Evolutionary conservation across 345 rosid species (phyloP).

Genomic region (Syzygium jambos): DNA sequence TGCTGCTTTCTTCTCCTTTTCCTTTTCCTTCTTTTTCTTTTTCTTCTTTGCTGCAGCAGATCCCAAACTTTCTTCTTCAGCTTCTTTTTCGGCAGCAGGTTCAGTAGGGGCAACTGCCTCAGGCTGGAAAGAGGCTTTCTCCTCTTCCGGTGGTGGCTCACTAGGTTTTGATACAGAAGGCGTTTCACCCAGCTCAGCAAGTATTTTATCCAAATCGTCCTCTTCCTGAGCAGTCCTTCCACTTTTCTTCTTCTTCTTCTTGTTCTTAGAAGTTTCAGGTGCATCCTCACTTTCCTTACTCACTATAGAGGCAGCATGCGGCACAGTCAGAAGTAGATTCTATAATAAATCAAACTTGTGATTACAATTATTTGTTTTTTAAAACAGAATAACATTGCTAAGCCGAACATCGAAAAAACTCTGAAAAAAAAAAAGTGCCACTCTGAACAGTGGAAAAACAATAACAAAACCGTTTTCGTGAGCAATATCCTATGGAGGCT

Average conservation of each 20-base stretch:
- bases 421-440: not conserved
- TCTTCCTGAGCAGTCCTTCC: conserved; percentile 92
- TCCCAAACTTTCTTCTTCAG: conserved; percentile 56
- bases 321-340: not conserved
- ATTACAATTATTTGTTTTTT: not conserved
- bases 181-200: conserved; percentile 75
- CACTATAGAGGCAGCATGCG: not conserved
- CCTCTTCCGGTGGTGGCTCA: conserved; percentile 32
- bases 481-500: not conserved
- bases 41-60: conserved; percentile 87
- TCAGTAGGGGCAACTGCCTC: conserved; percentile 28
- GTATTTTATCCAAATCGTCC: conserved; percentile 90
- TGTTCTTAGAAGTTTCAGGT: conserved; percentile 60
- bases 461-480: not conserved
- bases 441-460: not conserved
- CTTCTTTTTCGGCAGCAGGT: conserved; percentile 55
- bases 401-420: not conserved
- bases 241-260: conserved; percentile 83
- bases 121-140: conserved; percentile 36
- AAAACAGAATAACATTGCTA: not conserved
- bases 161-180: conserved; percentile 30
- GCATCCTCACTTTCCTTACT: conserved; percentile 33
- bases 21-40: conserved; percentile 82
- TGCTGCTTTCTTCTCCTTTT: conserved; percentile 61
- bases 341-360: not conserved